These are phyloP conservation scores for Pseudonitzschia delicatissima DNA, from an alignment of 108 stramenopile genomes.

Conservation along the genomic window DNA sequence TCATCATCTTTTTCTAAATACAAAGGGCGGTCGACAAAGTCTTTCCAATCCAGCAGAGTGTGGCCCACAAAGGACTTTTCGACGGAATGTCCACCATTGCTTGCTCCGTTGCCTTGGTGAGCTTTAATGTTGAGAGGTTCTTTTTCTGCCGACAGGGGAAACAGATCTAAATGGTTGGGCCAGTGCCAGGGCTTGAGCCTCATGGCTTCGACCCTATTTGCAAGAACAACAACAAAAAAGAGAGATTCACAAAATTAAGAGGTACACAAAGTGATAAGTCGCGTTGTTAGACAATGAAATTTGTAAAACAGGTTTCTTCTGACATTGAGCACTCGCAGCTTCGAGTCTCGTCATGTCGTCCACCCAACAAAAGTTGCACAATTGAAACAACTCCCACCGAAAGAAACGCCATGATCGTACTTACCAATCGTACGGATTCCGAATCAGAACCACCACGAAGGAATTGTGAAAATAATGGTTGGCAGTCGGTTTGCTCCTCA, in stretches of 20 bases:
- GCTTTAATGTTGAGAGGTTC: not conserved
- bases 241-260: not conserved
- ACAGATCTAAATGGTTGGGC: slow-evolving; percentile 25
- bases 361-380: no score
- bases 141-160: slow-evolving; percentile 14
- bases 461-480: slow-evolving; percentile 6
- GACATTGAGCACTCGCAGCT: no score
- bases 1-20: not conserved
- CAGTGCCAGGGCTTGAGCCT: slow-evolving; percentile 31
- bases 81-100: slow-evolving; percentile 9
- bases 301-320: no score
- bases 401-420: not conserved
- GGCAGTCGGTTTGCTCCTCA: not conserved
- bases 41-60: slow-evolving; percentile 16
- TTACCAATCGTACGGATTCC: slow-evolving; percentile 18
- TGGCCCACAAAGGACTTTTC: slow-evolving; percentile 27
- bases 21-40: slow-evolving; percentile 19
- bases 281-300: no score
- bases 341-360: no score
- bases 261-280: not conserved
- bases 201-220: slow-evolving; percentile 33
- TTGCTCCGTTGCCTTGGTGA: not conserved
- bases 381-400: not conserved
- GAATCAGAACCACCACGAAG: slow-evolving; percentile 6
- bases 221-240: not conserved